A percentile compares a stretch with the other conserved stretches of the same genome.
These are phyloP conservation scores for Phascolomyces articulosus DNA, from an alignment of 371 early-diverging fungal genomes.

Conservation along the genomic window DNA sequence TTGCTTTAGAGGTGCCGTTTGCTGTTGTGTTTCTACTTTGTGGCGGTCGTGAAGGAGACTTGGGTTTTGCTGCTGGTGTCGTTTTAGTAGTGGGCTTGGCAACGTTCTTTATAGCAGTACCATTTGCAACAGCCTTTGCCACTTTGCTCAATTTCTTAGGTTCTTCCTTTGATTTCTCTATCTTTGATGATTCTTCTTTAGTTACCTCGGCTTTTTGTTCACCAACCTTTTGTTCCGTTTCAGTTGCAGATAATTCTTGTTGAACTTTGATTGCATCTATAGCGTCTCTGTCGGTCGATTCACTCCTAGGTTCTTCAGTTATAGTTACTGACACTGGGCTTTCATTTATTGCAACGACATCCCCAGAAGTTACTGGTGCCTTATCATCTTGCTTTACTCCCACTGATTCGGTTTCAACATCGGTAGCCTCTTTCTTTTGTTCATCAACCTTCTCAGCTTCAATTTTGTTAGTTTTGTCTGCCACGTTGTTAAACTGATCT, in stretches of 20 bases:
- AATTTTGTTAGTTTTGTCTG: no score
- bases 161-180: background rate
- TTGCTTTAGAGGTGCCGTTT: background rate
- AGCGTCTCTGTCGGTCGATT: no score
- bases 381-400: no score
- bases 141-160: background rate
- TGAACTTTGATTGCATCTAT: no score
- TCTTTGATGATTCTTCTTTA: background rate
- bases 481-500: no score
- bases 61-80: slow-evolving; percentile 9
- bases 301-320: no score
- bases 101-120: background rate
- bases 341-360: no score
- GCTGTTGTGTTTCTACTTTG: background rate
- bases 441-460: no score
- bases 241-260: background rate
- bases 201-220: background rate
- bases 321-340: no score
- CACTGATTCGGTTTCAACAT: no score
- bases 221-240: background rate
- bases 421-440: no score
- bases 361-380: no score
- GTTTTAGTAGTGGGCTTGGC: background rate
- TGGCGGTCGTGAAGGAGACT: slow-evolving; percentile 22
- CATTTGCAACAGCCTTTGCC: background rate